Percentiles rank a stretch among this genome's conserved stretches.
Evolutionary conservation across 2,329 filamentous ascomycete genomes (phyloP).

Genomic region (Conoideocrella luteorostrata): DNA sequence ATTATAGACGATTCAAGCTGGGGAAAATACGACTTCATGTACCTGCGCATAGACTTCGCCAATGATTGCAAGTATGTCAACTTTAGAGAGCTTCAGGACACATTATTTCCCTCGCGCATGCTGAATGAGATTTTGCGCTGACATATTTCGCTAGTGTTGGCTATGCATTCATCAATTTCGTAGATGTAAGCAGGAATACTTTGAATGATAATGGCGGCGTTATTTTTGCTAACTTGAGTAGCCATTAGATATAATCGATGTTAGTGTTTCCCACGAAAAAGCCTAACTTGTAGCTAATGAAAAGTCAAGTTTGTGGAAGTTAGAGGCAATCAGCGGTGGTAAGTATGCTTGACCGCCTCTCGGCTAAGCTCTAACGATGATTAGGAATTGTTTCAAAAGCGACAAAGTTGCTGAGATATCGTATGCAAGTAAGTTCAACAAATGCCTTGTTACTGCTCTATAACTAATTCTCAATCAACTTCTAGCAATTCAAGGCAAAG

Average conservation of each 20-base stretch:
- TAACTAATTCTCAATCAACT: background rate
- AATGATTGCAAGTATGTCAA: conserved; percentile 72
- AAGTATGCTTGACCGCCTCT: conserved; percentile 17
- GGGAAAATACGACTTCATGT: conserved; percentile 91
- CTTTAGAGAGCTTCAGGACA: conserved; percentile 4
- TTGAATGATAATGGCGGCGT: background rate
- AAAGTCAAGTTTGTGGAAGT: conserved; percentile 58
- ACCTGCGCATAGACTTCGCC: conserved; percentile 82
- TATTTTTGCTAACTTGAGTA: conserved; percentile 34
- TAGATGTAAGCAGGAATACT: conserved; percentile 53
- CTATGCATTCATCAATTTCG: conserved; percentile 96
- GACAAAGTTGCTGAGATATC: conserved; percentile 86
- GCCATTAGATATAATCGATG: conserved; percentile 67
- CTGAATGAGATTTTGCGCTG: no score
- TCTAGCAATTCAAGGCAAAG: conserved; percentile 81
- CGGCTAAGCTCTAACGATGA: conserved; percentile 3
- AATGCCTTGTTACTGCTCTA: background rate
- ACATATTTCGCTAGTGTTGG: conserved; percentile 60
- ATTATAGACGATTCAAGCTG: conserved; percentile 73
- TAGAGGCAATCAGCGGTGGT: conserved; percentile 66
- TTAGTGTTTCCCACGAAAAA: conserved; percentile 30
- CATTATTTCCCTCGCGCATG: background rate
- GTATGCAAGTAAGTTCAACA: conserved; percentile 70
- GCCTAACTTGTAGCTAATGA: conserved; percentile 13
- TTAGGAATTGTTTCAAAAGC: conserved; percentile 72